Percentiles rank a stretch among this genome's conserved stretches.
Conservation (phyloP, 1,284 basidiomycete genomes). For the Apiotrichum porosum region DNA sequence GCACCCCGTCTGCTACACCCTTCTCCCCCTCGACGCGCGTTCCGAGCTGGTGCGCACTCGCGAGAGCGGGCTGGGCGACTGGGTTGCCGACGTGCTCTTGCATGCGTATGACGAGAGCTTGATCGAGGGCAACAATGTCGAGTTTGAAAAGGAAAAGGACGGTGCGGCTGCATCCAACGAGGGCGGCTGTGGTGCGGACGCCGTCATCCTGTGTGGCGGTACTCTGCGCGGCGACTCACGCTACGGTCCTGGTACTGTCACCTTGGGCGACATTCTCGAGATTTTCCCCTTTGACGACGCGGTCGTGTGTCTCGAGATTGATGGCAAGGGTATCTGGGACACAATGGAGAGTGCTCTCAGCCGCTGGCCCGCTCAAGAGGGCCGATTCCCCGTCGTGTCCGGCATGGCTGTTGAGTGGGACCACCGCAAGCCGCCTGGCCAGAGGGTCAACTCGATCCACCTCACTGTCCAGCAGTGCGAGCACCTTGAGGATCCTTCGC, state of each 20-base stretch:
- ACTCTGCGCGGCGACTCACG: conserved; percentile 79
- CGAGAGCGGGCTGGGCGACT: conserved; percentile 76
- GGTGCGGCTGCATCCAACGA: too few relatives aligned
- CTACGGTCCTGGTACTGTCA: conserved; percentile 75
- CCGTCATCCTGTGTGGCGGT: conserved; percentile 77
- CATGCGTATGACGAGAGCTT: conserved; percentile 80
- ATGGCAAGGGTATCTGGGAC: conserved; percentile 75
- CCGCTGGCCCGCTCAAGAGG: conserved; percentile 87
- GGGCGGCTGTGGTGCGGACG: conserved; percentile 55
- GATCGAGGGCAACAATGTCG: conserved; percentile 24
- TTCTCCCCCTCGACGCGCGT: conserved; percentile 67
- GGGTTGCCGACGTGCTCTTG: conserved; percentile 80
- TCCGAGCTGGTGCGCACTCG: conserved; percentile 63
- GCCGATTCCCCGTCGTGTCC: conserved; percentile 81
- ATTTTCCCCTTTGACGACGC: conserved; percentile 88
- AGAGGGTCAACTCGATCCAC: conserved; percentile 68
- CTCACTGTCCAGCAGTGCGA: conserved; percentile 45
- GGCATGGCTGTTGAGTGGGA: conserved; percentile 88
- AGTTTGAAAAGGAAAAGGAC: conserved; percentile 18
- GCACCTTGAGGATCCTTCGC: conserved; percentile 27
- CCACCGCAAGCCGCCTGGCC: conserved; percentile 60
- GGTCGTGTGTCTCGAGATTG: conserved; percentile 69
- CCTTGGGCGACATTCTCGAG: conserved; percentile 68
- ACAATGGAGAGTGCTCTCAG: conserved; percentile 69
- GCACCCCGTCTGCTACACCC: conserved; percentile 65